These are phyloP conservation scores for Tricholoma matsutake DNA, from an alignment of 768 basidiomycete genomes.

Conservation along the genomic window DNA sequence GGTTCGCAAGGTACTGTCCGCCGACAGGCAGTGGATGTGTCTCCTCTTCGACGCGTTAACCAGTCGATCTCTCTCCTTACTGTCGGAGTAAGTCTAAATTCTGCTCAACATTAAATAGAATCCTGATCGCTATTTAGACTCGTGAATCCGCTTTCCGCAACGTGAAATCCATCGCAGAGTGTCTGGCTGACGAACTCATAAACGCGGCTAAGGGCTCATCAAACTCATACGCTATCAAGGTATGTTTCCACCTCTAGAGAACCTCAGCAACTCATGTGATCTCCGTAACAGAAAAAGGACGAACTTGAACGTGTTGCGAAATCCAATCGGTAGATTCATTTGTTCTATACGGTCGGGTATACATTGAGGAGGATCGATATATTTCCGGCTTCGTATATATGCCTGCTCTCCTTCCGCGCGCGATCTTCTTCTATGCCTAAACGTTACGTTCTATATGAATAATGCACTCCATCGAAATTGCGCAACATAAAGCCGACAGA, in stretches of 20 bases:
- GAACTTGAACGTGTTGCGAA: conserved; percentile 99
- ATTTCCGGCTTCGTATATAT: neutral
- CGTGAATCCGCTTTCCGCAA: conserved; percentile 99
- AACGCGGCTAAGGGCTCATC: conserved; percentile 99
- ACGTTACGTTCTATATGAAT: neutral
- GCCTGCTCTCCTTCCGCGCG: neutral
- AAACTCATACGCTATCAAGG: conserved; percentile 99
- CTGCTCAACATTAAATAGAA: neutral
- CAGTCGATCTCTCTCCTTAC: conserved; percentile 95
- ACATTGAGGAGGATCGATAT: neutral
- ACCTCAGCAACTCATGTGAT: neutral
- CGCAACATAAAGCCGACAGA: neutral
- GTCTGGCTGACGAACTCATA: conserved; percentile 98
- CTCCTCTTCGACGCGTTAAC: conserved; percentile 96
- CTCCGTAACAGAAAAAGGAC: conserved; percentile 81
- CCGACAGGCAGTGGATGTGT: conserved; percentile 99
- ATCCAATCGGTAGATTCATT: conserved; percentile 88
- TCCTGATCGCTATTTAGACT: conserved; percentile 52
- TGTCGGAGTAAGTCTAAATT: conserved; percentile 70
- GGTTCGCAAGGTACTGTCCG: conserved; percentile 99
- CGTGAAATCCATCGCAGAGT: conserved; percentile 98
- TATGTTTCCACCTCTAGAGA: conserved; percentile 26
- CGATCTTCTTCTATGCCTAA: neutral
- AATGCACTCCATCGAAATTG: neutral
- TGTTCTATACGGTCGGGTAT: conserved; percentile 7